Conservation (phyloP, 768 basidiomycete genomes). For the Lactarius quietus region DNA sequence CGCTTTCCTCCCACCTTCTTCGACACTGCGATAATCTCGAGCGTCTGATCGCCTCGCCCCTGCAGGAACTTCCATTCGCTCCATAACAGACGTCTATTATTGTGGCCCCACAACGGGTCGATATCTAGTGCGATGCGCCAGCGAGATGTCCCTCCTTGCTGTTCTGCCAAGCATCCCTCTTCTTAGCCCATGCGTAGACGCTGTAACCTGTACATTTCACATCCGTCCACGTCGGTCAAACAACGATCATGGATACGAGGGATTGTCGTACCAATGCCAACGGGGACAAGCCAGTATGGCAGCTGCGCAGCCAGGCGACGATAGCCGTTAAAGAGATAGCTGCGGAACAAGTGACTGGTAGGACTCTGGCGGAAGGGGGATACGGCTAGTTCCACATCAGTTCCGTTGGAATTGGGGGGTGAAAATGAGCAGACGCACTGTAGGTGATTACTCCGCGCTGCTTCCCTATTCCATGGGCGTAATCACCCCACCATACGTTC, state of each 20-base stretch:
- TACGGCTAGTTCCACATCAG: constrained; percentile 45
- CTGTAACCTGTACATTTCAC: constrained; percentile 54
- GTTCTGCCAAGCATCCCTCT: constrained; percentile 56
- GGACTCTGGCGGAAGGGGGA: constrained; percentile 76
- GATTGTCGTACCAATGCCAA: constrained; percentile 57
- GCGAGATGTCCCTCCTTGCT: constrained; percentile 74
- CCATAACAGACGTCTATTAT: constrained; percentile 5
- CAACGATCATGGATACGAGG: not conserved
- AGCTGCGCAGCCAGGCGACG: constrained; percentile 64
- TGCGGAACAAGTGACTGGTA: constrained; percentile 61
- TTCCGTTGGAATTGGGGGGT: not conserved
- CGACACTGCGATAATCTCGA: not conserved
- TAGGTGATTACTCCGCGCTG: constrained; percentile 74
- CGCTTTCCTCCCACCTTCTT: not conserved
- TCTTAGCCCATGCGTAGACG: constrained; percentile 75
- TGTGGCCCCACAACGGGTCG: not conserved
- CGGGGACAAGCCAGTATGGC: constrained; percentile 72
- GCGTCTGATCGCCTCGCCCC: constrained; percentile 1
- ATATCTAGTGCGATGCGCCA: constrained; percentile 24
- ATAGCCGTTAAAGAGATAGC: constrained; percentile 82
- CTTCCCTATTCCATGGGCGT: constrained; percentile 48
- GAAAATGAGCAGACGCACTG: constrained; percentile 47
- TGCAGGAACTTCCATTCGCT: not conserved
- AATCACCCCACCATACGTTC: constrained; percentile 89
- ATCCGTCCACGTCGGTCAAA: not conserved